Conservation (phyloP, 2,329 filamentous ascomycete species). For the Hypoxylon sp. region DNA sequence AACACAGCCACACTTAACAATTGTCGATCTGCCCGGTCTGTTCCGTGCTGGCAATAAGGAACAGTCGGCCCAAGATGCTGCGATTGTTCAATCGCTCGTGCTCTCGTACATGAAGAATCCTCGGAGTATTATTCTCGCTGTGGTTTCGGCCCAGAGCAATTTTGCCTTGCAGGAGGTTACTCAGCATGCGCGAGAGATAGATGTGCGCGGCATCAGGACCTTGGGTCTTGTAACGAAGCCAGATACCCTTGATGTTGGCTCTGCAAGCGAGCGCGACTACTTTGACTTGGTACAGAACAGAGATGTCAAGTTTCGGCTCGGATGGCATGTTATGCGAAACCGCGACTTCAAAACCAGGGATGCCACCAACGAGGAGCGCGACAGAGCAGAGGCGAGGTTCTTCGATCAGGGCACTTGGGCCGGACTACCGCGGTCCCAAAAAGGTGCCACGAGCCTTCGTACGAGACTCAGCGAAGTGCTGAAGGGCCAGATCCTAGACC, state of each 20-base stretch:
- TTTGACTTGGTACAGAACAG: slow-evolving; percentile 61
- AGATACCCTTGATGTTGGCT: slow-evolving; percentile 55
- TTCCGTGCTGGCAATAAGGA: slow-evolving; percentile 62
- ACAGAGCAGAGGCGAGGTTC: slow-evolving; percentile 39
- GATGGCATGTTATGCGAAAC: slow-evolving; percentile 68
- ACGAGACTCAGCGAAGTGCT: slow-evolving; percentile 49
- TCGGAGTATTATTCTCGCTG: slow-evolving; percentile 71
- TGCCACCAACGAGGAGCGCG: slow-evolving; percentile 36
- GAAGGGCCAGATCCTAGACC: slow-evolving; percentile 52
- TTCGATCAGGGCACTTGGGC: slow-evolving; percentile 43
- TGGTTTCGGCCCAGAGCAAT: slow-evolving; percentile 69
- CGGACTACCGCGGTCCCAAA: slow-evolving; percentile 39
- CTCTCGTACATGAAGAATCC: slow-evolving; percentile 67
- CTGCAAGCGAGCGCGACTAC: slow-evolving; percentile 58
- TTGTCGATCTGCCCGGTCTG: slow-evolving; percentile 71
- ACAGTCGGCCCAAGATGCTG: slow-evolving; percentile 60
- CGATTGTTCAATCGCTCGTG: slow-evolving; percentile 63
- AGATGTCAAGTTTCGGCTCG: slow-evolving; percentile 62
- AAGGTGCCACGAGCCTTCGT: slow-evolving; percentile 47
- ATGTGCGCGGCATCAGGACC: slow-evolving; percentile 58
- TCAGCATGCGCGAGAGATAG: slow-evolving; percentile 58
- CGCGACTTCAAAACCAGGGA: slow-evolving; percentile 42
- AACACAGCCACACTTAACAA: slow-evolving; percentile 65
- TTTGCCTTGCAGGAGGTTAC: slow-evolving; percentile 71
- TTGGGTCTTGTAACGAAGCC: slow-evolving; percentile 66